Percentiles rank a stretch among this genome's conserved stretches.
Conservation (phyloP, 306 rosid species). For the Quercus variabilis region DNA sequence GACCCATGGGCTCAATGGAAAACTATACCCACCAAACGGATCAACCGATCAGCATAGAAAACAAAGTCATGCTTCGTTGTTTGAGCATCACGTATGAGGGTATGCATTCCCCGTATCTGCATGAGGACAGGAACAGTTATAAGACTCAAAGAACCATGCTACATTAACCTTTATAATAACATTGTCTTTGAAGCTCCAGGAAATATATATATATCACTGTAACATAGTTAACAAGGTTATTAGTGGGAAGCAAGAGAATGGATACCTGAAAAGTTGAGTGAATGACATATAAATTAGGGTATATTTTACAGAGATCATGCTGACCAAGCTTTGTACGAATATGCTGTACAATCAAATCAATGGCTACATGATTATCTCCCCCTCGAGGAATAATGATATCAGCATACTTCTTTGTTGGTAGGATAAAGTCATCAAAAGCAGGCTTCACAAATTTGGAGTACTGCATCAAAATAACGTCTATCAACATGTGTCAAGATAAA, state of each 20-base stretch:
- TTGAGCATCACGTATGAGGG: conserved; percentile 87
- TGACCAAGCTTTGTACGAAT: conserved; percentile 97
- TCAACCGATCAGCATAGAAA: conserved; percentile 91
- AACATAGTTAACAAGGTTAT: conserved; percentile 7
- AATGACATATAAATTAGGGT: conserved; percentile 85
- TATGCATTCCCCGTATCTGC: conserved; percentile 98
- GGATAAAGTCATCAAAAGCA: conserved; percentile 96
- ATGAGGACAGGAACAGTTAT: conserved; percentile 16
- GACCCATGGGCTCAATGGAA: conserved; percentile 8
- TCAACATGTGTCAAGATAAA: conserved; percentile 17
- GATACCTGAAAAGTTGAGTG: conserved; percentile 97
- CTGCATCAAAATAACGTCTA: conserved; percentile 50
- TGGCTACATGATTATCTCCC: conserved; percentile 96
- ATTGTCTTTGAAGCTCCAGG: conserved; percentile 16
- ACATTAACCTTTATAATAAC: conserved; percentile 8
- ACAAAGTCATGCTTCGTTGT: conserved; percentile 95
- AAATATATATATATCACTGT: not conserved
- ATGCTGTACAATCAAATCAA: conserved; percentile 97
- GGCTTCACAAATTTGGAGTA: conserved; percentile 97
- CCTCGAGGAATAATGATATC: conserved; percentile 99
- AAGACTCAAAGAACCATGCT: not conserved
- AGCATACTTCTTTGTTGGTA: conserved; percentile 98
- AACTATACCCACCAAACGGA: conserved; percentile 73
- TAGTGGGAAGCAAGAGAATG: conserved; percentile 12
- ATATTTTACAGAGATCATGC: conserved; percentile 97